These are phyloP conservation scores for Trichosporon faecale DNA, from an alignment of 1,284 basidiomycete genomes.

Conservation along the genomic window DNA sequence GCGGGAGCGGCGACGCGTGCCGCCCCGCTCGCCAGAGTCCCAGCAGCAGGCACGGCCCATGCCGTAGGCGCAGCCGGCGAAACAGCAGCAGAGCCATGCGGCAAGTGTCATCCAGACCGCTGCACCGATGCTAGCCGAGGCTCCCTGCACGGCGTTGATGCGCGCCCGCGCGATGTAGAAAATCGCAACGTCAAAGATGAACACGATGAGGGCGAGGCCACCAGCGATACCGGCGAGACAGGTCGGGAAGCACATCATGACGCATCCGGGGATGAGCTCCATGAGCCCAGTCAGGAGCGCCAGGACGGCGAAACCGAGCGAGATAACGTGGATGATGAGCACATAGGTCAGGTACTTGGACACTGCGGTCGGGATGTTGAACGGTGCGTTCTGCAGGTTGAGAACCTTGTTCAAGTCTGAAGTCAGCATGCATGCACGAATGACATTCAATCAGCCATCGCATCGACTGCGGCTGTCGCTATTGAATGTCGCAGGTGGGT, in stretches of 20 bases:
- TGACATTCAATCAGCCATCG: background rate
- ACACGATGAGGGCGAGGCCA: slow-evolving; percentile 67
- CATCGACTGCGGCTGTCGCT: background rate
- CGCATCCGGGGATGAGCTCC: slow-evolving; percentile 77
- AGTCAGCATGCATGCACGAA: slow-evolving; percentile 2
- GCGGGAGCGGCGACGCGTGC: slow-evolving; percentile 58
- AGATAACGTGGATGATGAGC: slow-evolving; percentile 81
- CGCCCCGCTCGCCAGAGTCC: slow-evolving; percentile 57
- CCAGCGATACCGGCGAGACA: slow-evolving; percentile 73
- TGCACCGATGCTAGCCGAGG: slow-evolving; percentile 69
- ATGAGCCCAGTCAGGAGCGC: slow-evolving; percentile 74
- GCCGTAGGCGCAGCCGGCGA: slow-evolving; percentile 78
- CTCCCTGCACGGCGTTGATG: slow-evolving; percentile 66
- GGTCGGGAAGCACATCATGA: slow-evolving; percentile 77
- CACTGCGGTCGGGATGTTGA: slow-evolving; percentile 62
- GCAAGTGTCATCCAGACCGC: slow-evolving; percentile 82
- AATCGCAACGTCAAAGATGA: slow-evolving; percentile 79
- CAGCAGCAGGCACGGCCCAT: slow-evolving; percentile 76
- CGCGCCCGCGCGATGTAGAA: slow-evolving; percentile 78
- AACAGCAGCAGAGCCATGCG: slow-evolving; percentile 75
- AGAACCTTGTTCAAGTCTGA: slow-evolving; percentile 76
- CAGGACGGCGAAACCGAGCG: slow-evolving; percentile 66
- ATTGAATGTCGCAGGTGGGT: background rate
- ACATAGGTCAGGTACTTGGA: slow-evolving; percentile 89
- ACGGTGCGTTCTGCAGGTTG: slow-evolving; percentile 57